phyloP scores from a whole-genome alignment of 352 stramenopile genomes.

The Vaucheria bursata region DNA sequence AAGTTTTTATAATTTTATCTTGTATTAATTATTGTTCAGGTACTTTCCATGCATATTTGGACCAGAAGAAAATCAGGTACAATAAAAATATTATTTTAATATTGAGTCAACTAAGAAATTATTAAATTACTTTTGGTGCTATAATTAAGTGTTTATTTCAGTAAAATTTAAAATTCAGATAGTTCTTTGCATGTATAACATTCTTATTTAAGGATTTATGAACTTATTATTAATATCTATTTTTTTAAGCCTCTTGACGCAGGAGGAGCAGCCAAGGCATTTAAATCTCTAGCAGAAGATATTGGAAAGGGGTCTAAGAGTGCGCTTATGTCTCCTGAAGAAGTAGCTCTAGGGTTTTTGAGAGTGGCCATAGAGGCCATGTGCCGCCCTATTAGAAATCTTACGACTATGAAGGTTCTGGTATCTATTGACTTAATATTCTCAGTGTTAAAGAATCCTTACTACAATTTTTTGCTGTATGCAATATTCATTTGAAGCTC shows the following conservation, averaged over 20 bases:
- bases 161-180: background rate
- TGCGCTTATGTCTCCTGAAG: conserved; percentile 39
- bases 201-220: background rate
- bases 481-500: too few relatives aligned
- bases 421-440: too few relatives aligned
- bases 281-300: conserved; percentile 72
- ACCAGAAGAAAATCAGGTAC: conserved; percentile 51
- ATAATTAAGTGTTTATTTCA: too few relatives aligned
- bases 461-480: too few relatives aligned
- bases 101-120: too few relatives aligned
- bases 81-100: too few relatives aligned
- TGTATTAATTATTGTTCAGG: too few relatives aligned
- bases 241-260: conserved; percentile 92
- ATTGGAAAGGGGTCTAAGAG: conserved; percentile 62
- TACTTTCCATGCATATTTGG: conserved; percentile 99
- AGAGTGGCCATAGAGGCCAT: conserved; percentile 97
- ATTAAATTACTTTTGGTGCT: too few relatives aligned
- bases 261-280: conserved; percentile 76
- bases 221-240: conserved; percentile 1
- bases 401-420: conserved; percentile 90
- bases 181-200: background rate
- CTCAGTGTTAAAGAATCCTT: too few relatives aligned
- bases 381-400: conserved; percentile 96
- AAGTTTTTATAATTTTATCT: too few relatives aligned
- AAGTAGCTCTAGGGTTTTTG: conserved; percentile 94